Evolutionary conservation across 2,329 filamentous ascomycete species (phyloP).

Genomic region (Aspergillus unguis): DNA sequence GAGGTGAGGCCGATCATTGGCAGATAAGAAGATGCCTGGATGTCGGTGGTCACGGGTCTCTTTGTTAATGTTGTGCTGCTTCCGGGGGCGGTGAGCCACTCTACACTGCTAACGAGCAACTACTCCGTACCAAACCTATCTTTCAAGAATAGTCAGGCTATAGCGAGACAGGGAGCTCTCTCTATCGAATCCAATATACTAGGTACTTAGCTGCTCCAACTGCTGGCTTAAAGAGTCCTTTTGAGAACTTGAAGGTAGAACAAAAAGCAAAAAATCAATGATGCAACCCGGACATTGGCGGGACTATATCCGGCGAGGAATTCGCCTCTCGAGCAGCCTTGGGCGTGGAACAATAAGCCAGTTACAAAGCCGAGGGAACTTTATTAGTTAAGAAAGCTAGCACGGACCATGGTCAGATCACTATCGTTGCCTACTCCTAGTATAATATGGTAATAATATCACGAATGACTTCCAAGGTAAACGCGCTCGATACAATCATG

Average conservation of each 20-base stretch:
- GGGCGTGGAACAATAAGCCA: not conserved
- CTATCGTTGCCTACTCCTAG: not conserved
- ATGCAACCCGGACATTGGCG: constrained; percentile 13
- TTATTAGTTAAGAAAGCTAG: not conserved
- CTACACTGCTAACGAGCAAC: not conserved
- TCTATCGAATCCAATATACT: too few species aligned
- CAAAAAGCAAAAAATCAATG: constrained; percentile 13
- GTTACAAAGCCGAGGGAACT: too few species aligned
- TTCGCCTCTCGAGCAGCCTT: not conserved
- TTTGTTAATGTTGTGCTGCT: constrained; percentile 18
- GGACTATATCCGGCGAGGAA: constrained; percentile 5
- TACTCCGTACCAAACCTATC: too few species aligned
- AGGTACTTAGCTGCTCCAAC: too few species aligned
- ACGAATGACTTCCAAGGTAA: not conserved
- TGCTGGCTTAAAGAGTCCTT: too few species aligned
- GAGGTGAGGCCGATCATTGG: constrained; percentile 16
- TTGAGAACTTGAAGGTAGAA: constrained; percentile 4
- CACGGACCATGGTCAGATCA: constrained; percentile 5
- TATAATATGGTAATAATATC: not conserved
- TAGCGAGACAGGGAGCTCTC: too few species aligned
- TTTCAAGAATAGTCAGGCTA: too few species aligned
- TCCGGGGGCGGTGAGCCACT: constrained; percentile 26
- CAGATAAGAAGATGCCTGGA: constrained; percentile 15
- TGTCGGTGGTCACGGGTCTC: constrained; percentile 5
- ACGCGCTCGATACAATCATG: constrained; percentile 6